A percentile compares a stretch with the other conserved stretches of the same genome.
Evolutionary conservation across 257 asterid genomes (phyloP).

Genomic region (Plantago major): DNA sequence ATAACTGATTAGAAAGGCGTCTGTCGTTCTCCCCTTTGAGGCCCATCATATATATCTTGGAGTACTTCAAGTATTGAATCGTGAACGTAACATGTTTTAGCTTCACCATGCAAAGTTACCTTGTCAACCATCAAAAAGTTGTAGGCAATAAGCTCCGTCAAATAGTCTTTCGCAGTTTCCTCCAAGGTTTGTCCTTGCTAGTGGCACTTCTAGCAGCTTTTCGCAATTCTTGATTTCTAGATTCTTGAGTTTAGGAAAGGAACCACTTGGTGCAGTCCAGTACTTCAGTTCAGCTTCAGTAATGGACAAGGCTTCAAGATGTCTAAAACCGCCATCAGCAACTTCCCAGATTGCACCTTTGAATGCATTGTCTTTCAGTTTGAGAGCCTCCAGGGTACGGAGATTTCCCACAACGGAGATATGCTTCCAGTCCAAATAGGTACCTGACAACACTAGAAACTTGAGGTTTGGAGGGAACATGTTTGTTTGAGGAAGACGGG

Average conservation of each 20-base stretch:
- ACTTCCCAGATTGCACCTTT: constrained; percentile 23
- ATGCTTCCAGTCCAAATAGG: constrained; percentile 21
- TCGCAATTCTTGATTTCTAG: neutral
- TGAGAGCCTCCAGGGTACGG: constrained; percentile 21
- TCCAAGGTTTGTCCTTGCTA: neutral
- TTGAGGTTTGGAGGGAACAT: constrained; percentile 21
- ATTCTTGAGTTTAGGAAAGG: neutral
- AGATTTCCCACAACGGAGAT: constrained; percentile 23
- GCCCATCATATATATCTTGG: too few species aligned
- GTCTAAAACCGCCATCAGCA: neutral
- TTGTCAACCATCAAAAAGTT: too few species aligned
- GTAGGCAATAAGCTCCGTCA: too few species aligned
- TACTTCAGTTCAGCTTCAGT: neutral
- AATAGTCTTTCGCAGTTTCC: too few species aligned
- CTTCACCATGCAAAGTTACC: too few species aligned
- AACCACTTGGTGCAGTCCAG: neutral
- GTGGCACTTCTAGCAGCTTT: neutral
- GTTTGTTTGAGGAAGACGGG: neutral
- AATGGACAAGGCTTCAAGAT: neutral
- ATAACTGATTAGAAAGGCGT: too few species aligned
- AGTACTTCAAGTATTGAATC: too few species aligned
- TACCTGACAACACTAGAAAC: constrained; percentile 15
- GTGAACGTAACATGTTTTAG: too few species aligned
- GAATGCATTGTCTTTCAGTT: constrained; percentile 27
- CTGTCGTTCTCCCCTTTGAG: too few species aligned